Evolutionary conservation across 2,329 filamentous ascomycete species (phyloP).

Genomic region (Phoma herbarum): DNA sequence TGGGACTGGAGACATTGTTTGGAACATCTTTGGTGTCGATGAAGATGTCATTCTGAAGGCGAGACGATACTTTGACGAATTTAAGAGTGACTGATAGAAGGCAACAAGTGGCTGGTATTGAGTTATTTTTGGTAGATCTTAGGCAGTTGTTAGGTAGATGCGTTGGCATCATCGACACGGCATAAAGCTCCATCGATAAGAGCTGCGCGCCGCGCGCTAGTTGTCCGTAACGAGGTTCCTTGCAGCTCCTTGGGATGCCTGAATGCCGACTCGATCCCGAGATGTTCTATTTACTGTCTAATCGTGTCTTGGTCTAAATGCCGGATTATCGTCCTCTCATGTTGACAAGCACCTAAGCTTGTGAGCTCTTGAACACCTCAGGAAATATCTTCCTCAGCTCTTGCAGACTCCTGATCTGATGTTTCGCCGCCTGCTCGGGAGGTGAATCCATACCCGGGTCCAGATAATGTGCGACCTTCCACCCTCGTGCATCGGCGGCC

Average conservation of each 20-base stretch:
- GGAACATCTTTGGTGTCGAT: slow-evolving; percentile 46
- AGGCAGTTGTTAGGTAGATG: slow-evolving; percentile 15
- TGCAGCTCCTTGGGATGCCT: not conserved
- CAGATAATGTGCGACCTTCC: slow-evolving; percentile 85
- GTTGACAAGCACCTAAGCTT: not conserved
- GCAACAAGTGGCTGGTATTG: not conserved
- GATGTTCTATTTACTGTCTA: not conserved
- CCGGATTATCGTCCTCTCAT: not conserved
- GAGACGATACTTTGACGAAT: not conserved
- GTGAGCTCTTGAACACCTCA: slow-evolving; percentile 76
- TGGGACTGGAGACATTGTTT: slow-evolving; percentile 44
- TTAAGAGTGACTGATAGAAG: not conserved
- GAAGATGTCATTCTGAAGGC: slow-evolving; percentile 29
- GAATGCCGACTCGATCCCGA: not conserved
- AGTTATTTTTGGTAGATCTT: slow-evolving; percentile 13
- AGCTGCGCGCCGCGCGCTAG: slow-evolving; percentile 1
- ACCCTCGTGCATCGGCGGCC: slow-evolving; percentile 80
- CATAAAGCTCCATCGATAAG: slow-evolving; percentile 18
- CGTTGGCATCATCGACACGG: slow-evolving; percentile 20
- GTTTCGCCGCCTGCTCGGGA: slow-evolving; percentile 70
- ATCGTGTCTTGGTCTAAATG: not conserved
- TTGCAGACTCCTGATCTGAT: slow-evolving; percentile 77
- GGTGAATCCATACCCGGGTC: slow-evolving; percentile 76
- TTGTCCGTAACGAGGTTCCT: not conserved
- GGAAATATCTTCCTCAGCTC: slow-evolving; percentile 82